Percentiles rank a stretch among this genome's conserved stretches.
Conservation (phyloP, 2,329 filamentous ascomycete genomes). For the Penicillium freii region DNA sequence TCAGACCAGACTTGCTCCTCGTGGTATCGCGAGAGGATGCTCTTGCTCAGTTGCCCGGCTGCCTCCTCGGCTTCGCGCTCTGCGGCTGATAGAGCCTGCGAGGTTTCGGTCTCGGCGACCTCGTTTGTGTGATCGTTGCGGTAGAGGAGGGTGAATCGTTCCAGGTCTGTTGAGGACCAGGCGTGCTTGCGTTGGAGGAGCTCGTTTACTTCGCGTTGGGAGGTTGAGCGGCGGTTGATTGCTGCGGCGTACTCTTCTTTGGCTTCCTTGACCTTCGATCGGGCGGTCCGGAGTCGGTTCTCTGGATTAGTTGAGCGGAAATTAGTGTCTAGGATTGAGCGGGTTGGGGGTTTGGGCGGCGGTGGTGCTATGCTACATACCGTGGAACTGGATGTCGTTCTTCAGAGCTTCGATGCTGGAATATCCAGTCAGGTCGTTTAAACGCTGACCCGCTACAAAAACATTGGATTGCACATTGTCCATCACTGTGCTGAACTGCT, state of each 20-base stretch:
- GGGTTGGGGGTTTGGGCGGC: too few relatives aligned
- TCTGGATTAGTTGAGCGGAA: constrained; percentile 42
- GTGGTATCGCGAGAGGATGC: constrained; percentile 88
- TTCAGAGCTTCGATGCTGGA: constrained; percentile 86
- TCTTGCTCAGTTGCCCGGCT: constrained; percentile 70
- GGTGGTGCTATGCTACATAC: constrained; percentile 36
- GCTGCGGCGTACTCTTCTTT: constrained; percentile 79
- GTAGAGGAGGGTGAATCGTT: constrained; percentile 91
- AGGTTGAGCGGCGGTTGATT: constrained; percentile 76
- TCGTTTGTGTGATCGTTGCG: constrained; percentile 91
- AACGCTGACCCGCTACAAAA: constrained; percentile 77
- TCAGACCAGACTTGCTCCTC: constrained; percentile 99
- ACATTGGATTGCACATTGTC: constrained; percentile 84
- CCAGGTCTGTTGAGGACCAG: constrained; percentile 82
- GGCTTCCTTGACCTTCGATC: constrained; percentile 65
- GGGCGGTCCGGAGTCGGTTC: constrained; percentile 52
- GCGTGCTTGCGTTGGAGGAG: constrained; percentile 90
- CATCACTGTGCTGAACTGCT: constrained; percentile 71
- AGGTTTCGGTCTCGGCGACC: constrained; percentile 70
- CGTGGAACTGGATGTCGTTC: constrained; percentile 67
- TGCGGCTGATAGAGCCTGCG: constrained; percentile 68
- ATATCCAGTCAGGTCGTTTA: constrained; percentile 95
- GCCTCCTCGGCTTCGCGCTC: constrained; percentile 80
- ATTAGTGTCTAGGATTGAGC: neutral
- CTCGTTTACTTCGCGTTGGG: constrained; percentile 92